Evolutionary conservation across 768 basidiomycete genomes (phyloP).

Genomic region (Podaxis carcinomalis): DNA sequence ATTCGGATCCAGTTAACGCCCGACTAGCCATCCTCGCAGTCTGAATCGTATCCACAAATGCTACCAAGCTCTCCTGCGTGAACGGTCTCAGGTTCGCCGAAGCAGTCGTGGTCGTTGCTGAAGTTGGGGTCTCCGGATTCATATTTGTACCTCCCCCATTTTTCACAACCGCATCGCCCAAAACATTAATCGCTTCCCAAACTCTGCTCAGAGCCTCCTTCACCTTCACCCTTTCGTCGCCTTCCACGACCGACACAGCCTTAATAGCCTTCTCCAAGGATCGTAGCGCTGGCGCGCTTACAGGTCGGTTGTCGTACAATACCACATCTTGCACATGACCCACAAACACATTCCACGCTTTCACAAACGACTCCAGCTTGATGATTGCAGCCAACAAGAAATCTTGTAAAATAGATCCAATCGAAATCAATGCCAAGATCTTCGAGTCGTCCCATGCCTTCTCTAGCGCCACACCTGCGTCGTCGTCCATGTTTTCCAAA

Average conservation of each 20-base stretch:
- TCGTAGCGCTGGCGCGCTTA: slow-evolving; percentile 82
- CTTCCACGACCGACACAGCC: slow-evolving; percentile 41
- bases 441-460: slow-evolving; percentile 87
- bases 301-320: slow-evolving; percentile 56
- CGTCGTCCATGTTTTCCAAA: slow-evolving; percentile 11
- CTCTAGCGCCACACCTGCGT: slow-evolving; percentile 12
- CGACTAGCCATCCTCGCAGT: slow-evolving; percentile 51
- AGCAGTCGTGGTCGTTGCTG: not conserved
- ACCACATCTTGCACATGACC: slow-evolving; percentile 68
- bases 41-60: slow-evolving; percentile 70
- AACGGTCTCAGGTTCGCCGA: slow-evolving; percentile 38
- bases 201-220: slow-evolving; percentile 50
- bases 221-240: slow-evolving; percentile 39
- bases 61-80: slow-evolving; percentile 84
- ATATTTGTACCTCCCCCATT: slow-evolving; percentile 28
- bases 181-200: slow-evolving; percentile 66
- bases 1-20: slow-evolving; percentile 49
- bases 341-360: slow-evolving; percentile 75
- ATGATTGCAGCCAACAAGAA: slow-evolving; percentile 76
- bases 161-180: slow-evolving; percentile 43
- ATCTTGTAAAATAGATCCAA: slow-evolving; percentile 79
- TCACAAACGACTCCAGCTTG: slow-evolving; percentile 61
- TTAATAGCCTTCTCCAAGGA: slow-evolving; percentile 78
- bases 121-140: slow-evolving; percentile 2
- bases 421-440: slow-evolving; percentile 76